Evolutionary conservation across 2,329 filamentous ascomycete species (phyloP), one percentile per base, ranked within the genome.

Genomic region (Penicillium sp.): DNA sequence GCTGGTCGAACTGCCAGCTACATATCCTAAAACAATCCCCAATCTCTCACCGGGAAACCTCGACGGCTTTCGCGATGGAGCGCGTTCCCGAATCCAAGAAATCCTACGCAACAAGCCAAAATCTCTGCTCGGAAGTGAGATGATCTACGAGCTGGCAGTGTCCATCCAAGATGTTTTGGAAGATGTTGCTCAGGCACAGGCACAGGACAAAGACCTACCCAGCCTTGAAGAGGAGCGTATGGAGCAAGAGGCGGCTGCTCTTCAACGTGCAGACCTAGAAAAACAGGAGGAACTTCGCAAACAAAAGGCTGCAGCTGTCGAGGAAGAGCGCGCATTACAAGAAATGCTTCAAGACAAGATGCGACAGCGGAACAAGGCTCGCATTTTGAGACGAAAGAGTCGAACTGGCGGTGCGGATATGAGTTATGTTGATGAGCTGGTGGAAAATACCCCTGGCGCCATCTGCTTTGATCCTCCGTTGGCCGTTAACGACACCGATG

Each of bases 161-260:
- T 78, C 82, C 5, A 82, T 89, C 31, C 81, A 85, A 63, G 87
- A 89, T 59, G 79, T 93, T 10, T 81, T 97, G 4, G 91, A 97
- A 74, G 90, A 95, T 72, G 91, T 91, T n/a, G 90, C 91, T 1
- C 82, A 87, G 63, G 86, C 87, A 29, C 89, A 89, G 65, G 87
- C 89, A 47, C 84, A 87, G 54, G 89, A 91, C 33, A 84, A 87
- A 54, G 84, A 91, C 60, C 78, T 96, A 16, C 92, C 91, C 1
- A 96, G 91, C 33, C 80, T 97, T 7, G 91, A 96, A 68, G 91
- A 95, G 67, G 92, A 97, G 73, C 85, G 92, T 39, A 91, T 89
- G 29, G 86, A 86, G 15, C 91, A 96, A 60, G 90, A 95, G 75
- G 88, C 88, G 23, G 85, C 84, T 25, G 79, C 90, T 29, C 85